Evolutionary conservation across 73 alveolate genomes (phyloP), one percentile per base, ranked within the genome.

Genomic region (Paramecium primaurelia): DNA sequence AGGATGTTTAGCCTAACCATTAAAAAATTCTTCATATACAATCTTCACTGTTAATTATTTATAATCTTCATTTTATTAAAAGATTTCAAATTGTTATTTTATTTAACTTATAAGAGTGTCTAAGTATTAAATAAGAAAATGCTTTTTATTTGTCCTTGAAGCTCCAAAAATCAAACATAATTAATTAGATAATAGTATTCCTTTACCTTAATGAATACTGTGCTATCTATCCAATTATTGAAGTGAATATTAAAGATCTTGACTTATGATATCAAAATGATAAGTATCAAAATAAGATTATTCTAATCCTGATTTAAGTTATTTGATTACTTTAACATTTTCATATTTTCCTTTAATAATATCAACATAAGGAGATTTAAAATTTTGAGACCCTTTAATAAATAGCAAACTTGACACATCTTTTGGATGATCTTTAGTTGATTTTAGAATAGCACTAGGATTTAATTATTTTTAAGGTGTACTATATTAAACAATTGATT

Each of bases 381-480:
- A 75, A 22, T 75, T 75, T 36, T 34, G 38, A n/a, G 88, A 42
- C 4, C 68, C 88, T 18, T 75, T 75, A 0, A 75, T 75, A 36
- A 75, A 75, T n/a, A 75, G 26, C 25, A 75, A 25, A 8, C 58
- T 38, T n/a, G 58, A n/a, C 20, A 75, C 88, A 38, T 75, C 88
- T 75, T 75, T 75, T 9, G 88, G 60, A 22, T 38, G 60, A 75
- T 75, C 88, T 75, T 75, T 36, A 3, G 88, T 75, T 3, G 58
- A 38, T 38, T 75, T 75, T 2, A 75, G 68, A 20, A 75, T 75
- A 6, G 88, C 88, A 75, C 88, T 75, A 30, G 88, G 88, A 75
- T 75, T 75, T 8, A 75, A 10, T 42, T 37, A 64, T 12, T 64
- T 64, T 64, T 64, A 14, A 14, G 84, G 84, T 32, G 84, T 64